Conservation (phyloP, 2,329 filamentous ascomycete genomes). For the Hypoxylon sp. region DNA sequence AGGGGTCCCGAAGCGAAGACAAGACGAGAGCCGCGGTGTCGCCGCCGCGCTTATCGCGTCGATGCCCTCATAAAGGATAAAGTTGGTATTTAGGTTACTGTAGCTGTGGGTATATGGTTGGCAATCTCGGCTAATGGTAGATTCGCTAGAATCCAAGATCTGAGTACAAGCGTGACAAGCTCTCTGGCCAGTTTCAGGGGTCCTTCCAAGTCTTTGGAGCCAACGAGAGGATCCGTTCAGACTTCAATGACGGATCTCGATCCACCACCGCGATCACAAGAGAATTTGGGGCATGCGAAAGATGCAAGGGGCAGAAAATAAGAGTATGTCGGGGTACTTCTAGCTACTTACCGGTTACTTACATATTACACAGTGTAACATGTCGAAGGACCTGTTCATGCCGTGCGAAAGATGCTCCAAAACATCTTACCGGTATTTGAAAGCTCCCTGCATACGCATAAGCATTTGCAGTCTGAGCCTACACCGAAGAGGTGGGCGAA, state of each 20-base stretch:
- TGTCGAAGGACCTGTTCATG: conserved; percentile 15
- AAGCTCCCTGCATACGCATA: conserved; percentile 25
- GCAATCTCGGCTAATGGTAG: conserved; percentile 15
- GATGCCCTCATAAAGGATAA: conserved; percentile 28
- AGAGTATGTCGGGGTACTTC: conserved; percentile 14
- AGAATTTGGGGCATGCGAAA: conserved; percentile 18
- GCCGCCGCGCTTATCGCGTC: conserved; percentile 20
- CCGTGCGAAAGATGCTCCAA: conserved; percentile 22
- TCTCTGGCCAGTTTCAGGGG: conserved; percentile 21
- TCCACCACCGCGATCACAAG: conserved; percentile 22
- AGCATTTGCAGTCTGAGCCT: conserved; percentile 21
- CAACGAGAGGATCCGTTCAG: conserved; percentile 23
- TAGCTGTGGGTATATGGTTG: not conserved
- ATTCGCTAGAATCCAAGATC: conserved; percentile 26
- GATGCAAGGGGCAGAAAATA: conserved; percentile 24
- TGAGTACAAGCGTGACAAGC: conserved; percentile 19
- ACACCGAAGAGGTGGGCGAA: conserved; percentile 25
- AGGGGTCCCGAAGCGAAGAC: conserved; percentile 17
- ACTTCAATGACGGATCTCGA: conserved; percentile 16
- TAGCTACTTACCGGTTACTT: conserved; percentile 11
- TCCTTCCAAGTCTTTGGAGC: conserved; percentile 22
- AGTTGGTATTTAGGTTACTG: conserved; percentile 8
- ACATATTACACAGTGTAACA: conserved; percentile 27
- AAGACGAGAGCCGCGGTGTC: conserved; percentile 8
- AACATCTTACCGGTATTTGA: conserved; percentile 8